Evolutionary conservation across 1,284 basidiomycete genomes (phyloP), one percentile per base, ranked within the genome.

Genomic region (Peniophora sp.): DNA sequence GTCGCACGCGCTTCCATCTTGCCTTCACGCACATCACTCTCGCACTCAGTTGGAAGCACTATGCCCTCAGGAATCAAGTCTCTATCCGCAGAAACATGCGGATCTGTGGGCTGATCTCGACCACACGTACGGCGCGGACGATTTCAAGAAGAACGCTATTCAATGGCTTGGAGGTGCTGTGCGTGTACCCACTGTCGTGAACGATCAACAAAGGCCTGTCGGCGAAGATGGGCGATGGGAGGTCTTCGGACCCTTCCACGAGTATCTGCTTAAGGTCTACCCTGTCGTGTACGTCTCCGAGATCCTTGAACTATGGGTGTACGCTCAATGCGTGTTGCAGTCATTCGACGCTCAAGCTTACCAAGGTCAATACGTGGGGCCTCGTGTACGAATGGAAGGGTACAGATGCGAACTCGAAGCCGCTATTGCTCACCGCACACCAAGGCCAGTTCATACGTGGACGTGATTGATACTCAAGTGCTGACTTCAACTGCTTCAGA

Each of bases 361-460:
- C 74, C 1, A 75, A 78, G 54, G 77, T 89, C 54, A 81, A 84
- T 58, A 78, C 78, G 0, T 81, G 81, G 53, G 87, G 80, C 0
- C 63, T 89, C 14, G 69, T 89, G 1, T 87, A 77, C 58, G 74
- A 75, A 11, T 85, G 83, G 77, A 62, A 70, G 39, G 88, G 87
- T 38, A 72, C 72, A 0, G 71, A 83, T 53, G 45, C 61, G 1
- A 63, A 65, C 5, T 67, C 85, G 53, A 83, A 87, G 62, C 87
- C 86, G 0, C 60, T 87, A 2, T 69, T 89, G 35, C 64, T 90
- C 35, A 73, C 77, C 17, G 83, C 73, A 0, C 85, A 89, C 60
- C 81, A 86, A 69, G 83, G 81, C 73, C 49, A 54, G 61, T 44
- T 39, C 14, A 11, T 32, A 12, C 12, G 6, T n/a, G n/a, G n/a